Conservation (phyloP, 1,284 basidiomycete genomes). For the Phaffia rhodozyma region DNA sequence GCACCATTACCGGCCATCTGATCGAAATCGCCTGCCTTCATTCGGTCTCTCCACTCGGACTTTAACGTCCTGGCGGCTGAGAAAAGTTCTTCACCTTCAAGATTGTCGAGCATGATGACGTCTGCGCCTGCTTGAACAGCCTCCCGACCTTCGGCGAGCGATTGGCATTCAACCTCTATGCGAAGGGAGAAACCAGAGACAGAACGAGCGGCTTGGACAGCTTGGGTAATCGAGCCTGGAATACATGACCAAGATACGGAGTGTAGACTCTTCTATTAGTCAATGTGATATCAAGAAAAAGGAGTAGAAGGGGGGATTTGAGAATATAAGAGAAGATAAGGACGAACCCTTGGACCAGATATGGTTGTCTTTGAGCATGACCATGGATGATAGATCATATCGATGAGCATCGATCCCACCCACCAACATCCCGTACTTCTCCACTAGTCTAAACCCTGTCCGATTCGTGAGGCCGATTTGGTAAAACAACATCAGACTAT, state of each 20-base stretch:
- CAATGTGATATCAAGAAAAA: neutral
- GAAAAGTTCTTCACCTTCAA: conserved; percentile 62
- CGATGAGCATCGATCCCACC: conserved; percentile 93
- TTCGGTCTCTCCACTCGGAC: conserved; percentile 46
- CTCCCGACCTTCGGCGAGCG: conserved; percentile 81
- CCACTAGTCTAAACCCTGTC: conserved; percentile 80
- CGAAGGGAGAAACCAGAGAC: conserved; percentile 88
- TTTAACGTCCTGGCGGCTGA: conserved; percentile 57
- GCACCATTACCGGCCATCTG: conserved; percentile 22
- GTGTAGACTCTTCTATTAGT: neutral
- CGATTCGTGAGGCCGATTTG: neutral
- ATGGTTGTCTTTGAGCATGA: conserved; percentile 99
- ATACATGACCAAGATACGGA: neutral
- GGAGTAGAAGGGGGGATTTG: neutral
- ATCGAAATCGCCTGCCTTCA: conserved; percentile 12
- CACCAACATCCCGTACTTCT: conserved; percentile 98
- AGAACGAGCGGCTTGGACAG: conserved; percentile 68
- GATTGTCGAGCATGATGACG: conserved; percentile 96
- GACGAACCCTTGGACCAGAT: conserved; percentile 83
- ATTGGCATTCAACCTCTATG: conserved; percentile 88
- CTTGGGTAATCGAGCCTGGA: conserved; percentile 75
- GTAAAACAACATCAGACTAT: neutral
- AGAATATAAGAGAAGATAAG: conserved; percentile 1
- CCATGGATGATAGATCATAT: conserved; percentile 96
- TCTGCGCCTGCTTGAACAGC: conserved; percentile 94